Evolutionary conservation across 805 yeast genomes (phyloP).

Genomic region (Hanseniaspora pseudoguilliermondii): DNA sequence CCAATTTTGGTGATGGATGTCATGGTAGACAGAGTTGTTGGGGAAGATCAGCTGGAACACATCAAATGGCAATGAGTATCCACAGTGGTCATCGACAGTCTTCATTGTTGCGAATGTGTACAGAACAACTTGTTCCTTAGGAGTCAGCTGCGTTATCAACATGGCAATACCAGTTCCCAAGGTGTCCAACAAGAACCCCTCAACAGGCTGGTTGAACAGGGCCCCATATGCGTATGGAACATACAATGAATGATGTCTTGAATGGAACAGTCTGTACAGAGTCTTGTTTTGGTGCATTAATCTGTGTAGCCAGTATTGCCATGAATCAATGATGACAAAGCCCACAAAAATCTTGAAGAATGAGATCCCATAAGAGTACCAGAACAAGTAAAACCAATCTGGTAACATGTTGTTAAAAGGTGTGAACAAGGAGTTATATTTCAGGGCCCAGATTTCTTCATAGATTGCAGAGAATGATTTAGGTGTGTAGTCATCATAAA

Average conservation of each 20-base stretch:
- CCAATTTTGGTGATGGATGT: conserved; percentile 92
- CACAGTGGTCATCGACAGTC: conserved; percentile 97
- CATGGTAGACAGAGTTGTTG: conserved; percentile 90
- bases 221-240: conserved; percentile 98
- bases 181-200: conserved; percentile 87
- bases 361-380: conserved; percentile 41
- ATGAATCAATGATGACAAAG: conserved; percentile 69
- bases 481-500: conserved; percentile 43
- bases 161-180: conserved; percentile 81
- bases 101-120: conserved; percentile 85
- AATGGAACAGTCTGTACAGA: conserved; percentile 72
- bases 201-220: conserved; percentile 82
- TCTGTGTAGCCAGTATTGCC: conserved; percentile 91
- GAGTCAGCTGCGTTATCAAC: conserved; percentile 46
- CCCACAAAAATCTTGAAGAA: conserved; percentile 45
- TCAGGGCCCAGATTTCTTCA: conserved; percentile 35
- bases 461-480: background rate
- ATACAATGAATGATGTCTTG: conserved; percentile 85
- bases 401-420: background rate
- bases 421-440: conserved; percentile 14
- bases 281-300: conserved; percentile 72
- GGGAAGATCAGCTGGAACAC: conserved; percentile 85
- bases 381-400: conserved; percentile 1
- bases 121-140: conserved; percentile 62
- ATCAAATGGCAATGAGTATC: conserved; percentile 87